Conservation (phyloP, 129 eudicot genomes). For the Centrapalus pauciflorus region DNA sequence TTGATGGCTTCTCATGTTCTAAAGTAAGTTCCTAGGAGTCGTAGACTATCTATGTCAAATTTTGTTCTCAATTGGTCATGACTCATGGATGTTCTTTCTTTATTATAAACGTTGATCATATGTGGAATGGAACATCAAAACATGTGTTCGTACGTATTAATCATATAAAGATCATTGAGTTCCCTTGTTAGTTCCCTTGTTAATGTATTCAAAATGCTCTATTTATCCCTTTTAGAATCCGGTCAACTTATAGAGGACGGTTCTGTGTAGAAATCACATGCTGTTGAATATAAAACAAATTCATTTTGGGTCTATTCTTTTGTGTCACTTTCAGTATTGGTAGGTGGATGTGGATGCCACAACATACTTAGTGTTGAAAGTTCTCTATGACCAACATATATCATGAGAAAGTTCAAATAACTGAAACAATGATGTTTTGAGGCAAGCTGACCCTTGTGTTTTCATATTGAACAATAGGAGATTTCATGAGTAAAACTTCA, state of each 20-base stretch:
- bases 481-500: neutral
- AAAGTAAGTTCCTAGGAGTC: slow-evolving; percentile 39
- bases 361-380: no score
- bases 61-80: neutral
- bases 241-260: neutral
- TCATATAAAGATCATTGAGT: no score
- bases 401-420: neutral
- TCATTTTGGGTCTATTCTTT: no score
- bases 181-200: no score
- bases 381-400: neutral
- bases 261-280: neutral
- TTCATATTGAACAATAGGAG: neutral
- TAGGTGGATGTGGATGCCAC: no score
- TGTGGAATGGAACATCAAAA: no score
- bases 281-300: neutral
- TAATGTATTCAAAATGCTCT: neutral
- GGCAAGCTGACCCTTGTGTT: neutral
- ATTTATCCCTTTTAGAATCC: neutral
- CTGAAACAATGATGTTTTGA: neutral
- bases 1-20: slow-evolving; percentile 82
- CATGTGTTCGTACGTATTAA: neutral
- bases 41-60: neutral
- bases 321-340: no score
- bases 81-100: neutral
- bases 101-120: neutral